Conservation (phyloP, 1,284 basidiomycete genomes). For the Tylopilus sp. region DNA sequence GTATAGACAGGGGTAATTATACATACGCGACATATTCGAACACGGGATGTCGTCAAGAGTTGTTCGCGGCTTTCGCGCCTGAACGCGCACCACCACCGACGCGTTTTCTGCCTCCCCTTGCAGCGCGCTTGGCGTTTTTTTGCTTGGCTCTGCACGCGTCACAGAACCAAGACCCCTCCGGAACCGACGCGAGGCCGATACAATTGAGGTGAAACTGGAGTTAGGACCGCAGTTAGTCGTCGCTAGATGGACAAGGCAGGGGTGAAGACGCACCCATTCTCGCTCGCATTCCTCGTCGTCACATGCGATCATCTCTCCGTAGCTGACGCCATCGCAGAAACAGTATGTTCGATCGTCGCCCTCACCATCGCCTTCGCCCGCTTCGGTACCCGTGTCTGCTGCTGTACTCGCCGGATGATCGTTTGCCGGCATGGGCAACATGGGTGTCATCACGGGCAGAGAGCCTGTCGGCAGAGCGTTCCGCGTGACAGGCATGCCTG, state of each 20-base stretch:
- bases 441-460: slow-evolving; percentile 24
- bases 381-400: slow-evolving; percentile 37
- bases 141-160: slow-evolving; percentile 58
- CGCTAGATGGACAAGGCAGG: slow-evolving; percentile 6
- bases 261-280: slow-evolving; percentile 81
- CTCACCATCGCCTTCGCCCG: slow-evolving; percentile 45
- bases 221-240: slow-evolving; percentile 11
- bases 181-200: slow-evolving; percentile 67
- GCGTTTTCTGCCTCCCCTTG: slow-evolving; percentile 36
- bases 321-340: slow-evolving; percentile 82
- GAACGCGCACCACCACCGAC: slow-evolving; percentile 35
- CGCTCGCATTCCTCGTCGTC: slow-evolving; percentile 84
- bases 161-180: slow-evolving; percentile 83
- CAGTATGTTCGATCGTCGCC: slow-evolving; percentile 81
- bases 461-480: slow-evolving; percentile 35
- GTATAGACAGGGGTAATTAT: slow-evolving; percentile 19
- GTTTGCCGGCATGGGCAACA: slow-evolving; percentile 21
- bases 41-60: slow-evolving; percentile 23
- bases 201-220: slow-evolving; percentile 82
- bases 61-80: slow-evolving; percentile 31
- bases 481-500: slow-evolving; percentile 65
- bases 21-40: slow-evolving; percentile 9
- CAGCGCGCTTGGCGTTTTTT: slow-evolving; percentile 33
- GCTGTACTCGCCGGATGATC: slow-evolving; percentile 30
- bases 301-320: slow-evolving; percentile 97